Evolutionary conservation across 2,329 filamentous ascomycete species (phyloP).

Genomic region (Aspergillus fijiensis): DNA sequence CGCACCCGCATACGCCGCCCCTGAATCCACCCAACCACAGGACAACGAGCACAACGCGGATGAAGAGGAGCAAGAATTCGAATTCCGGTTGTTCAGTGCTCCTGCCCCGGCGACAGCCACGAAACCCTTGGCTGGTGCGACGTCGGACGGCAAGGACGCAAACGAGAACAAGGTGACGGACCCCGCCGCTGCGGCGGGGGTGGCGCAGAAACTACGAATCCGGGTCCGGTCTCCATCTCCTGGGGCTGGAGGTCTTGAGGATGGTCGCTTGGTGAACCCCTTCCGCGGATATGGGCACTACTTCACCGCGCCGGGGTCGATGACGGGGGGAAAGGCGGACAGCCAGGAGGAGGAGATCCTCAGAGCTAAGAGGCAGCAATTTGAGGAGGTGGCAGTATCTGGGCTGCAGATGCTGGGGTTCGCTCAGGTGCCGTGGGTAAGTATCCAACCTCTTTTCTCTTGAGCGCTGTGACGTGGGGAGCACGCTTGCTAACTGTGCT

Average conservation of each 20-base stretch:
- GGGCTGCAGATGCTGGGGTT: constrained; percentile 33
- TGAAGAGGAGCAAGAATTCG: constrained; percentile 45
- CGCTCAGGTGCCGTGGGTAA: constrained; percentile 37
- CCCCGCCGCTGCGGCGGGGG: neutral
- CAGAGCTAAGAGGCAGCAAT: constrained; percentile 29
- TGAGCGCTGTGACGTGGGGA: neutral
- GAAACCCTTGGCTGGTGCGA: neutral
- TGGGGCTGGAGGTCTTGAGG: constrained; percentile 21
- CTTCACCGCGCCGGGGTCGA: constrained; percentile 36
- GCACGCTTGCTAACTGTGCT: constrained; percentile 3
- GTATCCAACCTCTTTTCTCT: constrained; percentile 13
- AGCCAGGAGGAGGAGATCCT: constrained; percentile 18
- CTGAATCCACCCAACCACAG: constrained; percentile 4
- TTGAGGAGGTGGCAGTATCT: constrained; percentile 38
- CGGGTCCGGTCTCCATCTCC: constrained; percentile 42
- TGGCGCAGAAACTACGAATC: constrained; percentile 39
- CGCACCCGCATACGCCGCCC: neutral
- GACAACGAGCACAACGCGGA: constrained; percentile 17
- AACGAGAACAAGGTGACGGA: neutral
- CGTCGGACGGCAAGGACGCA: neutral
- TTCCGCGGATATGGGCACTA: constrained; percentile 46
- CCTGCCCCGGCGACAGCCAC: constrained; percentile 15
- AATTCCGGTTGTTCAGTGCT: constrained; percentile 44
- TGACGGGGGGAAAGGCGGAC: constrained; percentile 18
- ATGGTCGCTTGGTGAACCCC: constrained; percentile 41